A percentile compares a stretch with the other conserved stretches of the same genome.
Conservation (phyloP, 805 yeast genomes). For the Candida nitratophila region DNA sequence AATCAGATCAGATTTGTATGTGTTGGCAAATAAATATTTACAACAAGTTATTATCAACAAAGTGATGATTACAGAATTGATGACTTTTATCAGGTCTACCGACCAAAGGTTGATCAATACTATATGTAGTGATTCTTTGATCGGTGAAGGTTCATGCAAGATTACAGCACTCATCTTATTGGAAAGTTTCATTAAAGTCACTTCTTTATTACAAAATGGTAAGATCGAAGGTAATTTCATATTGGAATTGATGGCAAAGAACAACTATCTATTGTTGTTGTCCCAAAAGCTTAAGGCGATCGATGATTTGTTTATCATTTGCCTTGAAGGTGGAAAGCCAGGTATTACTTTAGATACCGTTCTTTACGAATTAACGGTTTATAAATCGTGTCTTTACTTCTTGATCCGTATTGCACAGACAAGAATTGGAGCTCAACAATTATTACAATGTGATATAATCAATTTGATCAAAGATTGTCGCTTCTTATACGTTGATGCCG, state of each 20-base stretch:
- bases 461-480: conserved; percentile 48
- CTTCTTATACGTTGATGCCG: conserved; percentile 68
- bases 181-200: conserved; percentile 34
- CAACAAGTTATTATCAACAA: conserved; percentile 38
- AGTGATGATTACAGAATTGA: conserved; percentile 37
- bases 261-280: conserved; percentile 58
- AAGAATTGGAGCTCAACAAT: conserved; percentile 67
- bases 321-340: conserved; percentile 20
- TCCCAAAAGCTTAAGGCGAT: conserved; percentile 62
- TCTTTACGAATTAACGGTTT: conserved; percentile 69
- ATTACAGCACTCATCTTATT: conserved; percentile 70
- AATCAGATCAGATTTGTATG: conserved; percentile 74
- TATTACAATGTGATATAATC: conserved; percentile 70
- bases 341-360: conserved; percentile 43
- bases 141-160: conserved; percentile 71
- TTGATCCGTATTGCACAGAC: conserved; percentile 71
- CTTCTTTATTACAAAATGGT: conserved; percentile 48
- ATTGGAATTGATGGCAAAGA: conserved; percentile 52
- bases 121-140: conserved; percentile 70
- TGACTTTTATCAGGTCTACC: conserved; percentile 50
- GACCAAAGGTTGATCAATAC: conserved; percentile 54
- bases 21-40: conserved; percentile 60
- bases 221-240: conserved; percentile 48
- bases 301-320: conserved; percentile 50
- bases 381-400: conserved; percentile 63